Evolutionary conservation across 129 eudicot species (phyloP).

Genomic region (Pittosporum tobira): DNA sequence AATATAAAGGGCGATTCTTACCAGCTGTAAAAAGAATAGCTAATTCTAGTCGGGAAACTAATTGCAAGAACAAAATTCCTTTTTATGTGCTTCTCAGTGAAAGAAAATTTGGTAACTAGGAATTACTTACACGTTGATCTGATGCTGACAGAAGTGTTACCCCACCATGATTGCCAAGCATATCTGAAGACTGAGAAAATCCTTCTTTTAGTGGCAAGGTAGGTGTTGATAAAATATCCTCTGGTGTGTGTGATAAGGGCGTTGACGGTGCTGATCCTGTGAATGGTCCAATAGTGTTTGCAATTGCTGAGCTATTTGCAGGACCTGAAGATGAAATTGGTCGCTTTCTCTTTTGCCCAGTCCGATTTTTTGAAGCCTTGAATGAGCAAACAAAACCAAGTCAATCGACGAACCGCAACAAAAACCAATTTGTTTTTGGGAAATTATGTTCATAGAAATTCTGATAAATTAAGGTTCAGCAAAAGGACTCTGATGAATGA

Average conservation of each 20-base stretch:
- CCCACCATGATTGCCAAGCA: conserved; percentile 15
- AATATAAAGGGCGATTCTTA: no score
- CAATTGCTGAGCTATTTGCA: conserved; percentile 30
- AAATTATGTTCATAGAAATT: neutral
- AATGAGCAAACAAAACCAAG: neutral
- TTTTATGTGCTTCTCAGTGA: neutral
- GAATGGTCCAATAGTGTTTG: conserved; percentile 31
- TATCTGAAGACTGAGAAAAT: conserved; percentile 17
- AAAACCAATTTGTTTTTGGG: neutral
- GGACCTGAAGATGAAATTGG: conserved; percentile 27
- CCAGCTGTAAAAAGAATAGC: no score
- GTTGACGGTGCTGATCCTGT: conserved; percentile 46
- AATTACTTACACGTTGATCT: conserved; percentile 23
- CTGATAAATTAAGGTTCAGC: neutral
- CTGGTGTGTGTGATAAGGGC: conserved; percentile 47
- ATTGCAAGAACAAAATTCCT: no score
- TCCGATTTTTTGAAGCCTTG: conserved; percentile 29
- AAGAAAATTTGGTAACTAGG: neutral
- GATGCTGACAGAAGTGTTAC: conserved; percentile 13
- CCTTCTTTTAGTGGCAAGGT: conserved; percentile 43
- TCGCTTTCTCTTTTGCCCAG: conserved; percentile 38
- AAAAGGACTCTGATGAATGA: neutral
- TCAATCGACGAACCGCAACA: neutral
- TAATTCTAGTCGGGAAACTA: no score
- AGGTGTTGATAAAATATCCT: conserved; percentile 59